Percentiles rank a stretch among this genome's conserved stretches.
Evolutionary conservation across 495 filamentous ascomycete species (phyloP).

Genomic region (Parathielavia hyrcaniae): DNA sequence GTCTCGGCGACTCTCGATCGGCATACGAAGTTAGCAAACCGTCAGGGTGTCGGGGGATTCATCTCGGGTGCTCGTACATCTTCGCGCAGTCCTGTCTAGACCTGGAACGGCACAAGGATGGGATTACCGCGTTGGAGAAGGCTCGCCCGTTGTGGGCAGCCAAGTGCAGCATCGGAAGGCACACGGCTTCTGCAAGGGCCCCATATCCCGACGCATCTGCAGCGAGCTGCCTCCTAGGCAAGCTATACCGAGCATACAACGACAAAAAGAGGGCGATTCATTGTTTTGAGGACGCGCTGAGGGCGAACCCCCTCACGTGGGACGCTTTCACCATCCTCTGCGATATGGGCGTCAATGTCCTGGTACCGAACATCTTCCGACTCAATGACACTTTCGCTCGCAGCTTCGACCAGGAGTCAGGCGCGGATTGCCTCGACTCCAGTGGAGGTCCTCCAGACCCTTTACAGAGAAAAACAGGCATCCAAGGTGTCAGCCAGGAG

Average conservation of each 20-base stretch:
- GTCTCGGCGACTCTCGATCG: slow-evolving; percentile 62
- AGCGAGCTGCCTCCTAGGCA: slow-evolving; percentile 71
- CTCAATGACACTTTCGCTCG: slow-evolving; percentile 48
- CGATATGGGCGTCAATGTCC: slow-evolving; percentile 63
- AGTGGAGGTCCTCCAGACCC: slow-evolving; percentile 34
- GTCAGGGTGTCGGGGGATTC: slow-evolving; percentile 56
- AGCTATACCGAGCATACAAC: slow-evolving; percentile 74
- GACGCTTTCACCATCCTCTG: slow-evolving; percentile 82
- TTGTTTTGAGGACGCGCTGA: slow-evolving; percentile 80
- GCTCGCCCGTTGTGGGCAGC: slow-evolving; percentile 62
- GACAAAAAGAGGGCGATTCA: slow-evolving; percentile 74
- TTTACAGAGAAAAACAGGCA: slow-evolving; percentile 33
- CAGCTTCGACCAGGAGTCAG: slow-evolving; percentile 33
- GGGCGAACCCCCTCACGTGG: slow-evolving; percentile 95
- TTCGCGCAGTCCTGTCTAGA: slow-evolving; percentile 84
- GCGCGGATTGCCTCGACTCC: slow-evolving; percentile 25
- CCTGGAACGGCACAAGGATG: slow-evolving; percentile 69
- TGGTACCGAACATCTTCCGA: slow-evolving; percentile 79
- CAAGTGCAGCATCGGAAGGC: slow-evolving; percentile 65
- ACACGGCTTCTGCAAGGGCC: slow-evolving; percentile 64
- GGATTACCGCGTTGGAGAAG: slow-evolving; percentile 72
- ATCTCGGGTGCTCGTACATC: slow-evolving; percentile 85
- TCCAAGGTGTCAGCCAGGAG: slow-evolving; percentile 35
- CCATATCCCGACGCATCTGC: slow-evolving; percentile 78
- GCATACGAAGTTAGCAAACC: slow-evolving; percentile 63